phyloP scores from a whole-genome alignment of 2,329 filamentous ascomycete genomes.

The Talaromyces sp. region DNA sequence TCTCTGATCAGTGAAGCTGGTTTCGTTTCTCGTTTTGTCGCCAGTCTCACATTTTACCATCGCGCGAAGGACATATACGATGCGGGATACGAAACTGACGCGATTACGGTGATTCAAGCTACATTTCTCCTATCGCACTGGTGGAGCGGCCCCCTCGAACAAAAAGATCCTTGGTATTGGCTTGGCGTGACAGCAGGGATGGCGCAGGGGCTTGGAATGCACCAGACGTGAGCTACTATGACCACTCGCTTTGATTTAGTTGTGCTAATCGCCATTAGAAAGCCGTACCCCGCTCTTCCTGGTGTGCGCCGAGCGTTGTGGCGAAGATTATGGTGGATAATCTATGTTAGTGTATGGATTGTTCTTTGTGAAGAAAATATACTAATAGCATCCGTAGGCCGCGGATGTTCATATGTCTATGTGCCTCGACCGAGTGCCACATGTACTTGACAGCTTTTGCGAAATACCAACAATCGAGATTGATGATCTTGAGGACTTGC shows the following conservation, averaged over 20 bases:
- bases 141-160: conserved; percentile 30
- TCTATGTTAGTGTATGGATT: neutral
- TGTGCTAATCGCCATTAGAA: no score
- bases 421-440: no score
- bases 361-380: no score
- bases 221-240: conserved; percentile 2
- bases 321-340: no score
- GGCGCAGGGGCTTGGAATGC: conserved; percentile 30
- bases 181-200: conserved; percentile 25
- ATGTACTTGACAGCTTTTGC: no score
- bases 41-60: conserved; percentile 27
- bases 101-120: conserved; percentile 24
- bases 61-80: conserved; percentile 32
- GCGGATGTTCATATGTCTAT: no score
- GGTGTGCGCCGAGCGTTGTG: no score
- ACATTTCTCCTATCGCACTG: conserved; percentile 29
- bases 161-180: conserved; percentile 34
- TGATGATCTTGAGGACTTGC: no score
- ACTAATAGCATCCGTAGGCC: no score
- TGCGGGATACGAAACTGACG: conserved; percentile 29
- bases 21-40: conserved; percentile 23
- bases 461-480: neutral
- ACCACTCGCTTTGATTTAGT: no score
- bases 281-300: no score
- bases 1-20: conserved; percentile 21